phyloP scores from a whole-genome alignment of 106 monocot genomes.

The Phalaenopsis aphrodite region DNA sequence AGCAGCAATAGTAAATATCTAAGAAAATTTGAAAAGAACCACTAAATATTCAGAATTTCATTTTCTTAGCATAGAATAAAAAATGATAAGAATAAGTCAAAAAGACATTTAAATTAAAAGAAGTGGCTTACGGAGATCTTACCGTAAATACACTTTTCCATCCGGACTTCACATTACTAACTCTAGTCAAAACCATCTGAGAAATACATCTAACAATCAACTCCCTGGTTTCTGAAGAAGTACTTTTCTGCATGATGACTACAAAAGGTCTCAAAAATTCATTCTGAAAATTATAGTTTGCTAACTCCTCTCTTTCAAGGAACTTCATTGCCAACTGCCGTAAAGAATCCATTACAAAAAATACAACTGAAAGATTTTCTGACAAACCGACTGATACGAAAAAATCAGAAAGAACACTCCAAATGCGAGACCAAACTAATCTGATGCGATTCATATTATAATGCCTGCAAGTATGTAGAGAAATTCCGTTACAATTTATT shows the following conservation, averaged over 20 bases:
- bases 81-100: not conserved
- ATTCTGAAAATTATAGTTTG: conserved; percentile 95
- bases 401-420: conserved; percentile 92
- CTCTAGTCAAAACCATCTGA: conserved; percentile 94
- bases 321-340: conserved; percentile 95
- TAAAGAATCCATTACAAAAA: conserved; percentile 99
- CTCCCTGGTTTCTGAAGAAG: conserved; percentile 79
- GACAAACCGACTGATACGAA: conserved; percentile 91
- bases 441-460: conserved; percentile 97
- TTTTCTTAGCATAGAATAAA: not conserved
- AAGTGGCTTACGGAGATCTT: conserved; percentile 2
- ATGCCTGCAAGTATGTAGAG: conserved; percentile 50
- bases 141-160: conserved; percentile 99
- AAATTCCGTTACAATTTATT: conserved; percentile 5
- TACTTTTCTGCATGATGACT: conserved; percentile 93
- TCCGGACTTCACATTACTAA: conserved; percentile 90
- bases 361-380: conserved; percentile 90
- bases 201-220: conserved; percentile 74
- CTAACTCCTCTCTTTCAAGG: conserved; percentile 87
- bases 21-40: not conserved
- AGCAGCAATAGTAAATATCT: conserved; percentile 89
- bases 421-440: conserved; percentile 94
- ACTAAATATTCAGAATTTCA: not conserved
- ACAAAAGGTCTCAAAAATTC: conserved; percentile 92
- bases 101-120: not conserved